Conservation (phyloP, 371 early-diverging fungal species). For the Lichtheimia ornata region DNA sequence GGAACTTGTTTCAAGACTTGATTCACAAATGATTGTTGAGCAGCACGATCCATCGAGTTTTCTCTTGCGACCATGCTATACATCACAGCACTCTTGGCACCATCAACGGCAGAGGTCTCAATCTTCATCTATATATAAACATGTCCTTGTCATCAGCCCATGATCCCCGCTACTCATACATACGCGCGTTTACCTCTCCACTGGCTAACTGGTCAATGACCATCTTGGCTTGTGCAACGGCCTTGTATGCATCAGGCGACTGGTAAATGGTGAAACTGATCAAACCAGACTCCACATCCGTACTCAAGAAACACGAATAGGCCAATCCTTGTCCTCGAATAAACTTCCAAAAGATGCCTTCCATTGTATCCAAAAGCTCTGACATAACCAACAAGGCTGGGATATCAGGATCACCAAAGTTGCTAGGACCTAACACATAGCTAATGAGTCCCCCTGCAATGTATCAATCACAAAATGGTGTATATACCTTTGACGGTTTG, state of each 20-base stretch:
- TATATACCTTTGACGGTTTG: slow-evolving; percentile 40
- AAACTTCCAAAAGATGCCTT: slow-evolving; percentile 69
- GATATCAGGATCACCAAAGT: slow-evolving; percentile 60
- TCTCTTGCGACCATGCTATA: slow-evolving; percentile 60
- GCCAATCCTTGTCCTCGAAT: slow-evolving; percentile 72
- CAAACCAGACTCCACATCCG: slow-evolving; percentile 54
- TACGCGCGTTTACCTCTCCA: slow-evolving; percentile 28
- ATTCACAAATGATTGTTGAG: slow-evolving; percentile 60
- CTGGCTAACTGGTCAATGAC: slow-evolving; percentile 57
- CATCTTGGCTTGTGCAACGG: slow-evolving; percentile 58
- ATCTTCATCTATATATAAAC: slow-evolving; percentile 44
- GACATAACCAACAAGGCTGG: slow-evolving; percentile 62
- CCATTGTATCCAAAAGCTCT: slow-evolving; percentile 62
- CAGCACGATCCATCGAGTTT: slow-evolving; percentile 59
- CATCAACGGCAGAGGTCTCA: slow-evolving; percentile 57
- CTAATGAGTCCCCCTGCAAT: neutral
- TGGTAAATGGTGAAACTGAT: slow-evolving; percentile 59
- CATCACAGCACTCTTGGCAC: slow-evolving; percentile 69
- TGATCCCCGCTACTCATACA: neutral
- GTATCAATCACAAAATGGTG: neutral
- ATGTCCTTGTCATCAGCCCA: neutral
- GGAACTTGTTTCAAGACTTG: slow-evolving; percentile 62
- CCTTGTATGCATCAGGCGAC: slow-evolving; percentile 62
- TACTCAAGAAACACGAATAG: slow-evolving; percentile 56
- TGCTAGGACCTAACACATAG: slow-evolving; percentile 37